Evolutionary conservation across 345 rosid genomes (phyloP), one percentile per base, ranked within the genome.

Genomic region (Pistacia atlantica): DNA sequence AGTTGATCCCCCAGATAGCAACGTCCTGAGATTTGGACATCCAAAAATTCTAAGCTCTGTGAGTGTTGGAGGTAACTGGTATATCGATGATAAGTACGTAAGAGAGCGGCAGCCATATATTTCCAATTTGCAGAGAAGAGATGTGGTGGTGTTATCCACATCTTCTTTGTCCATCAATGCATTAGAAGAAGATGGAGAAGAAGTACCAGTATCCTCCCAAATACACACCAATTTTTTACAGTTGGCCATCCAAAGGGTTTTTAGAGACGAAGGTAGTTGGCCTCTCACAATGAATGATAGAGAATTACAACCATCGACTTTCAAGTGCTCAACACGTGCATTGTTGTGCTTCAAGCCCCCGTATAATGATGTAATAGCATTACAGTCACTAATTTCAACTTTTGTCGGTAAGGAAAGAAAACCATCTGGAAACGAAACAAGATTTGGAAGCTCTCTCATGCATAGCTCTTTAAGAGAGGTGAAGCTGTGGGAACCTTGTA

Each of bases 31-130:
- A n/a, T 58, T 58, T 58, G 33, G 6, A n/a, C 62, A 58, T 25
- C 25, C 25, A 25, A 3, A 25, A 25, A 25, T 25, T 25, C 25
- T 25, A 25, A 25, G 25, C 25, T 25, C 11, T 38, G 61, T 51
- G 54, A 78, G 74, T 61, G 58, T 64, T 33, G 69, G 4, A 38
- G 77, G 73, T 59, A 73, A 62, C n/a, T 8, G 25, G 37, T 61
- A 77, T 49, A 54, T 18, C 6, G 62, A 20, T 5, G 25, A 9
- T 28, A 58, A n/a, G 10, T 28, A 20, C 2, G 28, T 58, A 11
- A 58, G 62, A 58, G 62, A 58, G 12, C 77, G 38, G 14, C 67
- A 71, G 57, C 59, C 72, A 6, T 59, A 5, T 7, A 58, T n/a
- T 5, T 0, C 2, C 31, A 58, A 58, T 8, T 58, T 11, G 33